Base-by-base conservation (phyloP, 108 stramenopile genomes). In the Cyclotella cryptica region DNA sequence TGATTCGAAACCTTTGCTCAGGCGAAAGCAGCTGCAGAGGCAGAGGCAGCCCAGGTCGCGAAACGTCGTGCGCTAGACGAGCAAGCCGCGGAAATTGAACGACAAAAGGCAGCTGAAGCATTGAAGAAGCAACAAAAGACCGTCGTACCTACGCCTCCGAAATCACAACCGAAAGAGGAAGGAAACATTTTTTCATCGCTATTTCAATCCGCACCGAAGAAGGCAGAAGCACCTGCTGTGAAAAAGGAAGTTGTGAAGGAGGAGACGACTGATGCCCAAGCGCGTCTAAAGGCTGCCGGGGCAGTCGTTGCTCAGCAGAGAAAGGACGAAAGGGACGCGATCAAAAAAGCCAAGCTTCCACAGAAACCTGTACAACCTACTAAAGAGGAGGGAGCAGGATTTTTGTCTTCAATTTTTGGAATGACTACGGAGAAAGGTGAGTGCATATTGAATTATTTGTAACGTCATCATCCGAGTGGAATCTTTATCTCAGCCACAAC, bases 61-160 rank as follows among this genome's bases (percentile, higher is more conserved):
- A 79, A 86, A 59, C 75, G 85, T 35, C 93, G 93, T 59, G 78
- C 76, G 1, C 46, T 86, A 26, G 81, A 87, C 26, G 87, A 91
- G 65, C 67, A 81, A 58, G 93, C 93, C 12, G 89, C 87, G 28
- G 85, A 90, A 46, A 69, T 81, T 30, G 89, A 87, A 53, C 82
- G 85, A 15, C 49, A 76, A 41, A 84, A 93, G 81, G 90, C 93
- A 35, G 64, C 64, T 43, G 89, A 80, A 66, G 89, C 88, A 66
- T 65, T 84, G 41, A 87, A 75, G 42, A 89, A 84, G 73, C 88
- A 88, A 80, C 71, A 80, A 47, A 49, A 69, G 29, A 57, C 66
- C 46, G 45, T 43, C 22, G 24, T 55, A 42, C 68, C 55, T 26
- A 72, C 30, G 46, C 59, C 60, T 14, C 44, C 55, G 12, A 58